Base-by-base conservation (phyloP, 345 rosid genomes). In the Hypericum perforatum region DNA sequence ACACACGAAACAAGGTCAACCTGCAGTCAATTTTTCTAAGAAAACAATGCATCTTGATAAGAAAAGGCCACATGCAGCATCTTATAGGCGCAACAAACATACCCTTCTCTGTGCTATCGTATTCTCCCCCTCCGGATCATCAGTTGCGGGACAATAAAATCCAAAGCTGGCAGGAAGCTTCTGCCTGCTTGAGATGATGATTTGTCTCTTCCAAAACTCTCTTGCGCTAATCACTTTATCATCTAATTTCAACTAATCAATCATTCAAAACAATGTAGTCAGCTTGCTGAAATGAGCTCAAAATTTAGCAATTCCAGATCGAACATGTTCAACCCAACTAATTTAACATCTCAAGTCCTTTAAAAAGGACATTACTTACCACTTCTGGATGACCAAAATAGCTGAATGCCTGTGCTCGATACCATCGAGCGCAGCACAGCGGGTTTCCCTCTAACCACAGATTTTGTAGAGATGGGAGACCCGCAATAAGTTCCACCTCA, bases 381-480 rank as follows among this genome's bases (percentile, higher is more conserved):
- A 69, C 74, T 57, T 82, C 79, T 43, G 91, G 81, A 66, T 56
- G 67, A 66, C 65, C 38, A 57, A 86, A 78, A 64, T 78, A 78
- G 79, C 97, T 77, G 75, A 82, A 90, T 45, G 86, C 95, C 61
- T 84, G 91, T 36, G 79, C 79, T 55, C 95, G 94, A 64, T 82
- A 86, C 95, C 99, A 94, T 39, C 94, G 73, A n/a, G 85, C 77
- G 67, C 80, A 79, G 50, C 95, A 86, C 59, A 94, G 57, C 29
- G 99, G 97, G 72, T 94, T 94, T 68, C 99, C 99, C 79, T 94
- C 99, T 79, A 94, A 61, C 99, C 99, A 94, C 71, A 94, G 70
- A 68, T 62, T 86, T 58, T 41, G 75, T 52, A 94, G 71, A 58
- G 67, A 74, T 55, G 84, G 74, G 61, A 85, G 85, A 70, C 74